Conservation (phyloP, 805 yeast species). For the Lipomyces sp. region DNA sequence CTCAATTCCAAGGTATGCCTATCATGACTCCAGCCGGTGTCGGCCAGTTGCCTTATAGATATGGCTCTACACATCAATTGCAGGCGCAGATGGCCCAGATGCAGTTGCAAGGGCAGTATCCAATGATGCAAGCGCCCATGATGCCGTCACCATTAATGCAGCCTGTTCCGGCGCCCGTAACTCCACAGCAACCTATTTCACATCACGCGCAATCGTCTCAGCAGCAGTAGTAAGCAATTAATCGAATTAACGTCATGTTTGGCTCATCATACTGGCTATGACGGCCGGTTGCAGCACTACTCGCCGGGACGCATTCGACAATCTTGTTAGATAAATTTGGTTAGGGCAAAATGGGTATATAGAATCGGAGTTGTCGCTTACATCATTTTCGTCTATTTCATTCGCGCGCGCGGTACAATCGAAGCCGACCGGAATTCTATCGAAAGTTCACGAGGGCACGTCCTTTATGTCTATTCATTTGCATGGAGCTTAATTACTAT, state of each 20-base stretch:
- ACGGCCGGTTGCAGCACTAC: not conserved
- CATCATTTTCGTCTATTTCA: not conserved
- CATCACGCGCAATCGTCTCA: not conserved
- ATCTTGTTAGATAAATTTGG: not conserved
- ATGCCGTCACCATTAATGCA: constrained; percentile 11
- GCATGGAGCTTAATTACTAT: not conserved
- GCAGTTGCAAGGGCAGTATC: constrained; percentile 9
- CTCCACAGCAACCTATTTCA: not conserved
- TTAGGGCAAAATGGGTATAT: not conserved
- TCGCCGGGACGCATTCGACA: not conserved
- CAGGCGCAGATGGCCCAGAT: constrained; percentile 8
- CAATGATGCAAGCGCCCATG: constrained; percentile 4
- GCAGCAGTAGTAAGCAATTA: not conserved
- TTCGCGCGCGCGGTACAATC: not conserved
- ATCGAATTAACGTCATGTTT: constrained; percentile 1
- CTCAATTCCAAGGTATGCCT: constrained; percentile 18
- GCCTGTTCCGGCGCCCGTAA: not conserved
- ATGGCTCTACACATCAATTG: not conserved
- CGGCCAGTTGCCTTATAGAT: constrained; percentile 12
- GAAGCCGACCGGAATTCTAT: not conserved
- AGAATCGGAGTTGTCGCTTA: constrained; percentile 1
- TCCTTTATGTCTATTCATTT: not conserved
- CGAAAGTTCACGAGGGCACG: not conserved
- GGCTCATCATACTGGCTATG: constrained; percentile 1
- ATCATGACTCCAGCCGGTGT: constrained; percentile 14